Evolutionary conservation across 495 filamentous ascomycete genomes (phyloP).

Genomic region (Annulohypoxylon stygium): DNA sequence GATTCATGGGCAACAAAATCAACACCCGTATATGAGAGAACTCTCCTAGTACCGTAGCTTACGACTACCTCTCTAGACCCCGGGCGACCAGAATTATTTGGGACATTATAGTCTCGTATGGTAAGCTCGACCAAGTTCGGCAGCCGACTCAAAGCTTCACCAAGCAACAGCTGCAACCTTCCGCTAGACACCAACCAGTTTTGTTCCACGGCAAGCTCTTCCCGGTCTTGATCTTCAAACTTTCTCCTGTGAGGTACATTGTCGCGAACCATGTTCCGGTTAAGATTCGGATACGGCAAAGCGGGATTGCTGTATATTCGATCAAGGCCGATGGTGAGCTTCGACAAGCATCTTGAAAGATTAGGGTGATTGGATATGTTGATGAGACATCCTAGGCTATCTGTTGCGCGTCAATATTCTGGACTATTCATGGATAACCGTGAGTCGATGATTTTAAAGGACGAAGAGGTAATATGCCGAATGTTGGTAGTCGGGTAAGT

Average conservation of each 20-base stretch:
- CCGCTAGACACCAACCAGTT: conserved; percentile 46
- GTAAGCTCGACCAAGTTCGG: conserved; percentile 52
- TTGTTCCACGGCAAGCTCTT: conserved; percentile 43
- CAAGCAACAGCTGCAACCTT: conserved; percentile 45
- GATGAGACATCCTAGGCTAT: conserved; percentile 40
- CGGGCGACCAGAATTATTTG: conserved; percentile 16
- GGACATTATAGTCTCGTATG: conserved; percentile 52
- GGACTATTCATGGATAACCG: neutral
- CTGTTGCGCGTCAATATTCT: conserved; percentile 9
- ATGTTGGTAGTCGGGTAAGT: neutral
- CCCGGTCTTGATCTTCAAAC: conserved; percentile 34
- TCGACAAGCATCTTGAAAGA: conserved; percentile 49
- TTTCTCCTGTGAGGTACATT: conserved; percentile 27
- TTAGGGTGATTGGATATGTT: conserved; percentile 47
- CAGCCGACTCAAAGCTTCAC: conserved; percentile 55
- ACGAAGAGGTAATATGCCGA: neutral
- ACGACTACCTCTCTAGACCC: conserved; percentile 22
- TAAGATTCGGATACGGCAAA: conserved; percentile 3
- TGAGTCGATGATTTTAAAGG: neutral
- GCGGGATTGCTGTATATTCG: conserved; percentile 43
- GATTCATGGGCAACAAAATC: conserved; percentile 28
- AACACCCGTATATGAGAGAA: conserved; percentile 36
- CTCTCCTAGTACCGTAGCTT: conserved; percentile 38
- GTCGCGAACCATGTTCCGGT: conserved; percentile 8
- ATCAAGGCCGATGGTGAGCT: conserved; percentile 48